Evolutionary conservation across 2,329 filamentous ascomycete species (phyloP).

Genomic region (Hyphodiscus sp.): DNA sequence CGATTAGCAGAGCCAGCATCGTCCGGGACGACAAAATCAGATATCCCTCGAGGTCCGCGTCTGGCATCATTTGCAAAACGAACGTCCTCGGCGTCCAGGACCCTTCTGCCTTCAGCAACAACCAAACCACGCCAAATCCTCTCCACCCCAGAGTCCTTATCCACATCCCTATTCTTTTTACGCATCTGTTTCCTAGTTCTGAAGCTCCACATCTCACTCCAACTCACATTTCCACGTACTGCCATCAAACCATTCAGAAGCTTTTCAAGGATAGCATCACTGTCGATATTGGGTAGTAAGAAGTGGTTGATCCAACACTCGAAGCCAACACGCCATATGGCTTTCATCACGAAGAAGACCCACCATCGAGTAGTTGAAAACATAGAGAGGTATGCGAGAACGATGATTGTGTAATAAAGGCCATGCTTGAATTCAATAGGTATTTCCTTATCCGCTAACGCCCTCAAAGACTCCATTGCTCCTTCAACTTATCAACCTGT

Average conservation of each 20-base stretch:
- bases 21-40: neutral
- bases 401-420: neutral
- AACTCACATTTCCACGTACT: neutral
- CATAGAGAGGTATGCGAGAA: neutral
- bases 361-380: neutral
- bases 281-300: neutral
- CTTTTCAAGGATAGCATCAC: neutral
- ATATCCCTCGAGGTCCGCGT: neutral
- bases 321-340: neutral
- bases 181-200: neutral
- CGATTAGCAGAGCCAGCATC: neutral
- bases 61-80: neutral
- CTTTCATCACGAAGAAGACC: neutral
- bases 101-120: neutral
- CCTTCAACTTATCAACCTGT: neutral
- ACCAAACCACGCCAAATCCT: neutral
- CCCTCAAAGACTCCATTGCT: neutral
- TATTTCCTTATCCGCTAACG: neutral
- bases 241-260: neutral
- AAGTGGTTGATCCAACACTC: neutral
- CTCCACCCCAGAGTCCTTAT: neutral
- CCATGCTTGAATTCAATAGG: neutral
- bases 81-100: neutral
- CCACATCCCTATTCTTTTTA: neutral
- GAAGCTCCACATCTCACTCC: neutral